A percentile compares a stretch with the other conserved stretches of the same genome.
phyloP scores from a whole-genome alignment of 345 rosid genomes.

The Euphorbia tirucalli region DNA sequence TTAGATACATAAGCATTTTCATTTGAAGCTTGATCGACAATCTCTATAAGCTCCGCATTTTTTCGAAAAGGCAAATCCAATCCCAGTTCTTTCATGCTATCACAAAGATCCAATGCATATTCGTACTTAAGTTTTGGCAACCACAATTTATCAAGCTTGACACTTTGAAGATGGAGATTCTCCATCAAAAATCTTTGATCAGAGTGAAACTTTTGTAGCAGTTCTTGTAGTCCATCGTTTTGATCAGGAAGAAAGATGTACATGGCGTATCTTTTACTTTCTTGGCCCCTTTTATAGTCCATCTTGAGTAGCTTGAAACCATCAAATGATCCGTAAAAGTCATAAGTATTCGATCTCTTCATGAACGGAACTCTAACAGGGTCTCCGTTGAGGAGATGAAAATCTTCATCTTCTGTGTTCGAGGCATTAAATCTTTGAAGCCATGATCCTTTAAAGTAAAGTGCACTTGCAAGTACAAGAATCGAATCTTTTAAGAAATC shows the following conservation, averaged over 20 bases:
- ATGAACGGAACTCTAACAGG: slow-evolving; percentile 18
- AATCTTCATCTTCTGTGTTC: neutral
- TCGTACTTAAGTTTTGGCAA: slow-evolving; percentile 1
- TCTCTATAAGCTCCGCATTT: too few relatives aligned
- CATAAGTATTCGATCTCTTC: neutral
- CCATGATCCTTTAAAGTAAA: slow-evolving; percentile 6
- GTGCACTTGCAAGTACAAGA: slow-evolving; percentile 11
- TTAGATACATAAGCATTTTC: neutral
- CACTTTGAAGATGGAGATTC: neutral
- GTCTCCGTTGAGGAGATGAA: slow-evolving; percentile 14
- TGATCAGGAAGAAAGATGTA: slow-evolving; percentile 20
- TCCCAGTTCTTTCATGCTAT: neutral
- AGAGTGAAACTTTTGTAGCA: neutral
- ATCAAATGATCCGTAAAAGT: slow-evolving; percentile 1
- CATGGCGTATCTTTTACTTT: too few relatives aligned
- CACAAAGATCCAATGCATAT: neutral
- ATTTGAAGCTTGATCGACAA: too few relatives aligned
- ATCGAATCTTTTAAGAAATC: neutral
- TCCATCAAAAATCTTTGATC: neutral
- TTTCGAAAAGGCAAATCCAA: too few relatives aligned
- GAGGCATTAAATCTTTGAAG: neutral
- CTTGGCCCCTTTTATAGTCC: too few relatives aligned
- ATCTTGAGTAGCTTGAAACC: too few relatives aligned
- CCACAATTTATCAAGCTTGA: neutral
- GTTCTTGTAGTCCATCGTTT: neutral